Base-by-base conservation (phyloP, 495 filamentous ascomycete genomes). In the Astrocystis sublimbata region DNA sequence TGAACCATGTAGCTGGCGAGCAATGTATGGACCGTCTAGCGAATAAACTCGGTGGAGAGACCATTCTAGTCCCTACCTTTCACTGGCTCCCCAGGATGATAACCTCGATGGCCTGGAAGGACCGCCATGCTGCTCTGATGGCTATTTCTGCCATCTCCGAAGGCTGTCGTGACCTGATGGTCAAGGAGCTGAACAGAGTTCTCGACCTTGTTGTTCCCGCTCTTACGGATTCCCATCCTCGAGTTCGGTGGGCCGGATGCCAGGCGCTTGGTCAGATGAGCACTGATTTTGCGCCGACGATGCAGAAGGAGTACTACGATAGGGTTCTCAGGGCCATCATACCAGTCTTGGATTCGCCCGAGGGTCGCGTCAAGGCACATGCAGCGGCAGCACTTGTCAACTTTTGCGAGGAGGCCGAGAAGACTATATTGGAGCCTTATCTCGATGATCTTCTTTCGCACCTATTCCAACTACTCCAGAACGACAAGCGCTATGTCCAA, bases 261-360 rank as follows among this genome's bases (percentile, higher is more conserved):
- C 98, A 99, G 72, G 96, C 96, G n/a, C 80, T 99, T 24, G 96
- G 96, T 13, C 96, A 99, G 74, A 99, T 99, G 96, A 98, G 96
- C 75, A 99, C 96, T 9, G 96, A 99, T 74, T 99, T 99, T 73
- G 94, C 96, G 31, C 93, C 92, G 2, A 96, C 90, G 12, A 98
- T 99, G 96, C 96, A 99, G 73, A 89, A 93, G 67, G 93, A 97
- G 68, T 96, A 93, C 75, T 93, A 96, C 68, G 82, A 88, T 46
- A 79, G 87, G 40, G 92, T 97, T 2, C 80, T 99, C 47, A 89
- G 85, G 56, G 91, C 91, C 64, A 96, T 99, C 47, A 92, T 98
- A 58, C 93, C 93, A 4, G 96, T 98, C 0, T 84, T 99, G 13
- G 83, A 92, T 66, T 93, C 92, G 1, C 82, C 90, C 3, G 93